These are phyloP conservation scores for Aspergillus egyptiacus DNA, from an alignment of 495 filamentous ascomycete species.

Conservation along the genomic window DNA sequence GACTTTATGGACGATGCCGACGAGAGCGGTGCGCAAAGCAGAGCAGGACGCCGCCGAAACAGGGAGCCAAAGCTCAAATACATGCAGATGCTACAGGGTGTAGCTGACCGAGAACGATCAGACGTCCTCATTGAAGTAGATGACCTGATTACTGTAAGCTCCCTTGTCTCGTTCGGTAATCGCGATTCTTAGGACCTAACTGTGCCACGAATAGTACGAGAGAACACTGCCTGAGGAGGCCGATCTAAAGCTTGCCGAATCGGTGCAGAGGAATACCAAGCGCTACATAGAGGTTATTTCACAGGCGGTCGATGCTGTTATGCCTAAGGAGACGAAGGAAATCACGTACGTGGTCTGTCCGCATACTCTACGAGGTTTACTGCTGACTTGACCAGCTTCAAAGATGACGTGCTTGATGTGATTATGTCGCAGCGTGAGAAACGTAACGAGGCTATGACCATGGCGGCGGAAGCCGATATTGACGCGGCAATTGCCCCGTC, in stretches of 20 bases:
- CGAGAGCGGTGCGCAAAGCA: conserved; percentile 38
- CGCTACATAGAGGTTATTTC: conserved; percentile 93
- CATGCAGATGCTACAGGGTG: conserved; percentile 79
- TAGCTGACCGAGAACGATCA: conserved; percentile 68
- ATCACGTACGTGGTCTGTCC: conserved; percentile 54
- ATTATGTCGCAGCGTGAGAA: conserved; percentile 87
- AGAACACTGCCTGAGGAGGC: conserved; percentile 56
- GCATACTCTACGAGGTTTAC: not conserved
- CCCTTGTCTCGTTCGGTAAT: not conserved
- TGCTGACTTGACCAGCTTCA: conserved; percentile 56
- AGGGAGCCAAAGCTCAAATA: conserved; percentile 74
- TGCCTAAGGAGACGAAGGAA: conserved; percentile 74
- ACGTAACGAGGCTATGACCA: conserved; percentile 69
- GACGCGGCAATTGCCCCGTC: conserved; percentile 48
- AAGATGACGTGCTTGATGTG: conserved; percentile 94
- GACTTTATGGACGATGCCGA: conserved; percentile 90
- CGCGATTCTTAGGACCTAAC: not conserved
- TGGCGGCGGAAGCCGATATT: conserved; percentile 60
- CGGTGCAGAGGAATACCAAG: conserved; percentile 82
- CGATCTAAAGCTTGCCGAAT: conserved; percentile 68
- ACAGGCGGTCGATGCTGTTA: conserved; percentile 75
- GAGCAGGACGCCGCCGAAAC: conserved; percentile 31
- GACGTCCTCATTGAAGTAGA: conserved; percentile 85
- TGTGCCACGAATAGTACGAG: conserved; percentile 55
- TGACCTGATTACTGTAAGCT: conserved; percentile 66